Percentiles rank a stretch among this genome's conserved stretches.
Conservation (phyloP, 257 asterid genomes). For the Euphrasia confusa region DNA sequence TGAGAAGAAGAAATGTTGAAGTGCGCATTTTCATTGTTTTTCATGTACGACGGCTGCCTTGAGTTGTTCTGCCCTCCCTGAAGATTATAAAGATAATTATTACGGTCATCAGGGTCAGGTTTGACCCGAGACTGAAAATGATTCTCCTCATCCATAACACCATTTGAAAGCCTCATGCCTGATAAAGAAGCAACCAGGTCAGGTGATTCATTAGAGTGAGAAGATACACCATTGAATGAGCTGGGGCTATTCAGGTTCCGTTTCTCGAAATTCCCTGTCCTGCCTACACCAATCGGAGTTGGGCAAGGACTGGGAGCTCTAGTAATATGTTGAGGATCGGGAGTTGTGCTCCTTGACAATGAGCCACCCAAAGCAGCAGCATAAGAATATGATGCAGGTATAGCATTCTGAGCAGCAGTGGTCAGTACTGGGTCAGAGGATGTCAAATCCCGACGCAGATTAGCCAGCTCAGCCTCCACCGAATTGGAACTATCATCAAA, state of each 20-base stretch:
- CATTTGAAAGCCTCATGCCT: conserved; percentile 73
- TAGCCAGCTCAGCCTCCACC: conserved; percentile 63
- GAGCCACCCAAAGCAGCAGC: conserved; percentile 92
- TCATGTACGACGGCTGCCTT: conserved; percentile 49
- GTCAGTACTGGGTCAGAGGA: conserved; percentile 48
- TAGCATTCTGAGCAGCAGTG: conserved; percentile 40
- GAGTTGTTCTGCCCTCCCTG: conserved; percentile 53
- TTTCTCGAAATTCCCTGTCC: conserved; percentile 61
- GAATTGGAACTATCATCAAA: conserved; percentile 54
- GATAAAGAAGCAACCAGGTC: conserved; percentile 83
- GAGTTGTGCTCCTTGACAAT: conserved; percentile 91
- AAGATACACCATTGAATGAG: conserved; percentile 50
- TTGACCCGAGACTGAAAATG: conserved; percentile 40
- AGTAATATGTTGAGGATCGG: conserved; percentile 78
- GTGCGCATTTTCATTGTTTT: conserved; percentile 38
- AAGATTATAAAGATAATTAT: conserved; percentile 46
- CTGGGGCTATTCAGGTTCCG: conserved; percentile 46
- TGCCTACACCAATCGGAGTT: conserved; percentile 84
- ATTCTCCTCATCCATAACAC: conserved; percentile 41
- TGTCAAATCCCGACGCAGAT: conserved; percentile 45
- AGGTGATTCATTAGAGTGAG: conserved; percentile 50
- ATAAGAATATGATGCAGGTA: conserved; percentile 68
- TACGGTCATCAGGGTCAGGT: conserved; percentile 41
- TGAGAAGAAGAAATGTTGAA: conserved; percentile 37
- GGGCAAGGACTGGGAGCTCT: conserved; percentile 92